Conservation (phyloP, 2,329 filamentous ascomycete species). For the Alternaria hordeiaustralica region DNA sequence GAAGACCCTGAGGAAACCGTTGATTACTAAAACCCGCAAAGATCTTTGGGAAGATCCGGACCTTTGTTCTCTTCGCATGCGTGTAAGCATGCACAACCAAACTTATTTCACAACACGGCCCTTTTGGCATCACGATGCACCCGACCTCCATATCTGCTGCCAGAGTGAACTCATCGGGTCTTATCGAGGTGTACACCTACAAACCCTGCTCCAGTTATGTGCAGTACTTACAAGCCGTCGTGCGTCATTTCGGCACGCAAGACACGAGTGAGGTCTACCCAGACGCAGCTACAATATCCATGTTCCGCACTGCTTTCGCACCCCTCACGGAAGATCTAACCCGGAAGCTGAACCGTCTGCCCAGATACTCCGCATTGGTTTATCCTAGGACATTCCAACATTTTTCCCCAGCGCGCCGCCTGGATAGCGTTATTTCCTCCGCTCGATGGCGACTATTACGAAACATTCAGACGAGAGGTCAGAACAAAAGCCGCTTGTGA, state of each 20-base stretch:
- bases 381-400: background rate
- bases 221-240: background rate
- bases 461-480: background rate
- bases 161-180: background rate
- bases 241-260: background rate
- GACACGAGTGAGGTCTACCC: background rate
- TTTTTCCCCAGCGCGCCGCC: background rate
- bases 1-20: background rate
- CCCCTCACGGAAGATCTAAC: background rate
- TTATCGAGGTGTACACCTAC: background rate
- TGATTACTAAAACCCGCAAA: background rate
- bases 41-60: background rate
- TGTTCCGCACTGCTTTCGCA: background rate
- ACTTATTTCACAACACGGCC: background rate
- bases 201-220: background rate
- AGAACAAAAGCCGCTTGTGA: background rate
- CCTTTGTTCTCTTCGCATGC: background rate
- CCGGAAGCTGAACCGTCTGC: background rate
- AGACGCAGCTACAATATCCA: background rate
- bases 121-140: background rate
- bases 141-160: background rate
- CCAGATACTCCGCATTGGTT: background rate
- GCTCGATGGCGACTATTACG: background rate
- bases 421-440: background rate
- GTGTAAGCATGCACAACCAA: background rate